Evolutionary conservation across 176 grass and related monocot genomes (phyloP), one percentile per base, ranked within the genome.

Genomic region (Paspalum vaginatum): DNA sequence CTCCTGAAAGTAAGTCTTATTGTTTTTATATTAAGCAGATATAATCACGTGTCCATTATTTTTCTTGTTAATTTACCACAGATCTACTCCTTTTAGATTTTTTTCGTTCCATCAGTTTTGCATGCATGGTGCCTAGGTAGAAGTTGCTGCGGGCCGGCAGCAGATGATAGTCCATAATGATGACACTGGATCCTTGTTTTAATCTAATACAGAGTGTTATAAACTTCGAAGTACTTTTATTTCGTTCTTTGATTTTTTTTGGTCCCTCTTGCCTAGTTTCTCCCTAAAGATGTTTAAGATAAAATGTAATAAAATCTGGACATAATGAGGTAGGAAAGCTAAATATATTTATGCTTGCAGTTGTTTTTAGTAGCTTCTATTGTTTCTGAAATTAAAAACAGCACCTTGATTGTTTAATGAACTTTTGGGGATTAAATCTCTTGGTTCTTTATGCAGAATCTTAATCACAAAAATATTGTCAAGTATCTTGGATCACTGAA

Each of bases 401-500:
- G 6, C n/a, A 38, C 58, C 26, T 68, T 73, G 32, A 65, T 44
- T 22, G 13, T 68, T 68, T 54, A 26, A 53, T 68, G 48, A 17
- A 48, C 25, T 63, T 48, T 37, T 20, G 16, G 1, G 7, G 24
- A 21, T 46, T 70, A 83, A 82, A 45, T 79, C 38, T 55, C 84
- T 70, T 32, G 46, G 5, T 48, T 60, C 66, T 84, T 77, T 47
- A 67, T 73, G 63, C 90, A 99, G 96, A 99, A 95, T 88, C 90
- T 99, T 67, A 99, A 99, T 86, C 96, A 99, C 84, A 99, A 99
- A 88, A 99, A 99, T 60, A 99, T 99, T 72, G 96, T 99, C 68
- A 99, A 93, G 75, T 99, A 99, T 79, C 88, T 95, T 41, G 96
- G 92, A 60, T 99, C 96, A 70, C 70, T 95, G 79, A 99, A 89